Conservation (phyloP, 2,329 filamentous ascomycete genomes). For the Penicillium janthinellum region DNA sequence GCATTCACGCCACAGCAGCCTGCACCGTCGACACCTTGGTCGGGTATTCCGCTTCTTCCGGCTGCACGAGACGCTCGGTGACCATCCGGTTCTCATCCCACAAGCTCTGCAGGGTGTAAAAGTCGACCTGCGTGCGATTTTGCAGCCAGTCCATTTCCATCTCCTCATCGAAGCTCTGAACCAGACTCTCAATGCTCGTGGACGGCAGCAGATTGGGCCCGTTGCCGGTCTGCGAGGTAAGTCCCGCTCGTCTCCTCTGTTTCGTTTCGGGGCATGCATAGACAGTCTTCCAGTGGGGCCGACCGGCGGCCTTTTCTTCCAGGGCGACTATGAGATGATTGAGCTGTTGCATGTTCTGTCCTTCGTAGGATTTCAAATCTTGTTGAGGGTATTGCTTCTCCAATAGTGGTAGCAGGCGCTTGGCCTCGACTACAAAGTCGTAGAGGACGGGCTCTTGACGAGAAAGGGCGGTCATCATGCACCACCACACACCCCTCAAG, state of each 20-base stretch:
- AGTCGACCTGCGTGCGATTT: constrained; percentile 7
- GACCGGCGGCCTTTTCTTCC: constrained; percentile 13
- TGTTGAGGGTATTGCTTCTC: constrained; percentile 5
- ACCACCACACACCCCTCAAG: constrained; percentile 44
- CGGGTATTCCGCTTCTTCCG: constrained; percentile 5
- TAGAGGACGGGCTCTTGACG: constrained; percentile 34
- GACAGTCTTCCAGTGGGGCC: constrained; percentile 12
- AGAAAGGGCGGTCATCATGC: constrained; percentile 40
- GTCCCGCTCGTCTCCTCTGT: constrained; percentile 2
- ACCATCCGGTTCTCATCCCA: constrained; percentile 16
- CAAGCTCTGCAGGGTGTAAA: not conserved
- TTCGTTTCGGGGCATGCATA: constrained; percentile 6
- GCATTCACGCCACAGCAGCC: not conserved
- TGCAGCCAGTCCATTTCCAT: constrained; percentile 23
- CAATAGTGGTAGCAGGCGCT: constrained; percentile 27
- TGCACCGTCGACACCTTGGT: not conserved
- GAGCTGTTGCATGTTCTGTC: constrained; percentile 1
- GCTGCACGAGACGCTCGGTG: not conserved
- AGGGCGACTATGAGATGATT: constrained; percentile 5
- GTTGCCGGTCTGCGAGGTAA: not conserved
- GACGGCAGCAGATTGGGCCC: constrained; percentile 1
- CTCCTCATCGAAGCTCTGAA: constrained; percentile 25
- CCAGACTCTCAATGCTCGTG: constrained; percentile 11
- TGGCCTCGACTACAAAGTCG: constrained; percentile 39
- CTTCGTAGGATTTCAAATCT: not conserved